A percentile compares a stretch with the other conserved stretches of the same genome.
These are phyloP conservation scores for Blastocystis sp. DNA, from an alignment of 352 stramenopile species.

Conservation along the genomic window DNA sequence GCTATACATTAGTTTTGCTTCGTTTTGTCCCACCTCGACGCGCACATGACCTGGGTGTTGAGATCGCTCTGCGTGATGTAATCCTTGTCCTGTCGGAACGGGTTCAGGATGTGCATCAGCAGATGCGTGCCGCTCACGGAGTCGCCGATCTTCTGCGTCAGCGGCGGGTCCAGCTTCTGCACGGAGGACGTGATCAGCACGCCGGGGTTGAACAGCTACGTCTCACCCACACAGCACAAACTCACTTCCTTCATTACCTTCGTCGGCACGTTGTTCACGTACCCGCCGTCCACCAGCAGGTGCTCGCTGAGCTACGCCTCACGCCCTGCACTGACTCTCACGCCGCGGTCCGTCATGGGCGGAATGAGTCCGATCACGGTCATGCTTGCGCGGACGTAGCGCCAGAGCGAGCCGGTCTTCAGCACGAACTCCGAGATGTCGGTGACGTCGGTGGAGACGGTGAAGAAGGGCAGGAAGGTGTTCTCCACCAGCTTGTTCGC, in stretches of 20 bases:
- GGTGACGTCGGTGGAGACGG: conserved; percentile 85
- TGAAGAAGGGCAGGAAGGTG: conserved; percentile 86
- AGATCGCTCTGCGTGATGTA: conserved; percentile 28
- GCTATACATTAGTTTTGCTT: not conserved
- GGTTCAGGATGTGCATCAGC: conserved; percentile 44
- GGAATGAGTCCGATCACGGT: conserved; percentile 73
- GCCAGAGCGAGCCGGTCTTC: conserved; percentile 81
- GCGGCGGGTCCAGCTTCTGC: conserved; percentile 57
- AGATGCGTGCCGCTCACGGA: conserved; percentile 13
- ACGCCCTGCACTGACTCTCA: not conserved
- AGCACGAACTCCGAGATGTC: conserved; percentile 81
- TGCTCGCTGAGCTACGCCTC: conserved; percentile 45
- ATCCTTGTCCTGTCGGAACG: conserved; percentile 13
- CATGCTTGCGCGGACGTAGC: conserved; percentile 86
- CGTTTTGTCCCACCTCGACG: not conserved
- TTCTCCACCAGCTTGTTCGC: conserved; percentile 75
- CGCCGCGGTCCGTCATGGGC: conserved; percentile 69
- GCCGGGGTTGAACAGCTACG: conserved; percentile 47
- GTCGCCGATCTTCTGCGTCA: conserved; percentile 45
- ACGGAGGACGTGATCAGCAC: conserved; percentile 57
- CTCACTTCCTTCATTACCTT: conserved; percentile 71
- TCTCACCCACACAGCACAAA: not conserved
- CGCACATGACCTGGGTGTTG: conserved; percentile 60
- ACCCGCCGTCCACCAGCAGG: conserved; percentile 83
- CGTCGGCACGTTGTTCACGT: conserved; percentile 87